Evolutionary conservation across 768 basidiomycete genomes (phyloP).

Genomic region (Kwoniella bestiolae): DNA sequence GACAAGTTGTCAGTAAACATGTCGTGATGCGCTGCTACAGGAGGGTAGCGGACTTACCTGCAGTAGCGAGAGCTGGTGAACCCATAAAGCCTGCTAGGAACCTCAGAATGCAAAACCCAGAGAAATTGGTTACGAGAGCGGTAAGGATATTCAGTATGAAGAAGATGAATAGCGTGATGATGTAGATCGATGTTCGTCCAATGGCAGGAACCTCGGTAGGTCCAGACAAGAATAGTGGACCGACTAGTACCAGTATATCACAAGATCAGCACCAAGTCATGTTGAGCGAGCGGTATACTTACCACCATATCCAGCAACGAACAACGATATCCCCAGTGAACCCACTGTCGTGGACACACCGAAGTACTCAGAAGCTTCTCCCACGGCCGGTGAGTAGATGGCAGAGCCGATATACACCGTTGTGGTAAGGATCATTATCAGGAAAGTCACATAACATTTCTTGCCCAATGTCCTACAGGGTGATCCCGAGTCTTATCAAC

Average conservation of each 20-base stretch:
- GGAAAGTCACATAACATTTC: conserved; percentile 35
- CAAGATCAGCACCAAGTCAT: background rate
- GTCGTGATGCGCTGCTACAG: background rate
- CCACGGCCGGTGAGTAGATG: conserved; percentile 33
- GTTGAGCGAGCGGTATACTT: background rate
- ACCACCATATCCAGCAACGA: conserved; percentile 34
- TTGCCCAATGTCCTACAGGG: conserved; percentile 24
- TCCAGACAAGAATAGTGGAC: conserved; percentile 41
- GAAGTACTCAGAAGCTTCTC: conserved; percentile 39
- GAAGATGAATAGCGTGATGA: conserved; percentile 38
- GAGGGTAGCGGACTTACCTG: conserved; percentile 19
- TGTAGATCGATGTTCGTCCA: conserved; percentile 40
- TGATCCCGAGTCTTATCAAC: background rate
- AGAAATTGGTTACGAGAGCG: conserved; percentile 34
- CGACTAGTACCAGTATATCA: conserved; percentile 3
- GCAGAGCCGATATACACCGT: conserved; percentile 39
- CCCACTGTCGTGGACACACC: conserved; percentile 26
- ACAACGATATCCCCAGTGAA: conserved; percentile 45
- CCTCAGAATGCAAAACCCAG: conserved; percentile 35
- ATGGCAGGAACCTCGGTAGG: conserved; percentile 43
- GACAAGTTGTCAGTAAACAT: background rate
- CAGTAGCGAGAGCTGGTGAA: conserved; percentile 42
- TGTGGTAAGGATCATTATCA: conserved; percentile 42
- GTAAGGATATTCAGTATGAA: conserved; percentile 34
- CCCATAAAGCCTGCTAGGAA: conserved; percentile 46